Evolutionary conservation across 345 rosid species (phyloP), one percentile per base, ranked within the genome.

Genomic region (Sapria himalayana): DNA sequence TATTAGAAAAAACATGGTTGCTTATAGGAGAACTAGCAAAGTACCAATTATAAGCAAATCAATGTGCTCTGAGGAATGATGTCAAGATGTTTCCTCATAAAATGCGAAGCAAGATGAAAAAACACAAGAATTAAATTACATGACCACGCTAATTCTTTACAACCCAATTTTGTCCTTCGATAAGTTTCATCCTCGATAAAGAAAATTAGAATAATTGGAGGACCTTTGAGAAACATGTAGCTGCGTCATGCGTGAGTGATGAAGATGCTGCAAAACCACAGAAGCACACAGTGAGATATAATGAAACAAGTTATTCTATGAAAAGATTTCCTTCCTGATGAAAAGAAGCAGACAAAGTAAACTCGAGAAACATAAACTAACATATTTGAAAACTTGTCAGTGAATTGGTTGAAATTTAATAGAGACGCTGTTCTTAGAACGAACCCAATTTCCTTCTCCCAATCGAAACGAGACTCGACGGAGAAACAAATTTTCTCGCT

Each of bases 161-260:
- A 56, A 34, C 66, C 46, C 67, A 73, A 65, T 65, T 77, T 64
- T 66, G 59, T 56, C 62, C 81, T 74, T 82, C 85, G 58, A 58
- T 71, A 70, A 63, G 74, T 63, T 57, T 72, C 91, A 76, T 82
- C 86, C 76, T 76, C 84, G 52, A 81, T 73, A 65, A 79, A 76
- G 94, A 81, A 52, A 68, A 69, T 40, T 59, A 43, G 33, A 55
- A 40, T 55, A 47, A 33, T 35, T 19, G 20, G 57, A 52, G 22
- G 15, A 34, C 33, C n/a, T 31, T 54, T 55, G 42, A 52, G 43
- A 8, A 47, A 33, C 25, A 17, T 29, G 12, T 36, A 25, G 33
- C 34, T 41, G 38, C 36, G 29, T 20, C 52, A 45, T 29, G 29
- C 19, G 19, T 11, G 18, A n/a, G 31, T 16, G 43, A 14, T 9